Percentiles rank a stretch among this genome's conserved stretches.
These are phyloP conservation scores for Ceratocystis albifundus DNA, from an alignment of 2,329 filamentous ascomycete genomes.

Conservation along the genomic window DNA sequence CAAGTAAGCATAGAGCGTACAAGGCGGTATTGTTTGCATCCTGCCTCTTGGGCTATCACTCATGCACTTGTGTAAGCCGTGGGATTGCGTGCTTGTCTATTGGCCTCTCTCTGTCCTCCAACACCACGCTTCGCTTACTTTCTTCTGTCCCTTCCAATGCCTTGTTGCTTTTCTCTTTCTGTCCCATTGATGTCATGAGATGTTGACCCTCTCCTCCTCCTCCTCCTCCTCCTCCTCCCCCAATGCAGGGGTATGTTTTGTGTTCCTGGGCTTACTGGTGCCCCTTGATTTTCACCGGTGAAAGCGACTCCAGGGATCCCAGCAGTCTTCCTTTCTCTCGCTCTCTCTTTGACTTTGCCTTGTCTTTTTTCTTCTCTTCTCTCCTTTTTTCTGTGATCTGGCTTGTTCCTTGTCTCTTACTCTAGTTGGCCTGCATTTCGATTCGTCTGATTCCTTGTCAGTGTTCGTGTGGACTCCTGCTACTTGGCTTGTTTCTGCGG, in stretches of 20 bases:
- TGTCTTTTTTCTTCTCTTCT: not conserved
- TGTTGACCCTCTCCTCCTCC: not conserved
- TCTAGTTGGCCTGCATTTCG: not conserved
- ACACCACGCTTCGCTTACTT: not conserved
- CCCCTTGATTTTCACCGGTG: slow-evolving; percentile 3
- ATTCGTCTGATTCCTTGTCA: not conserved
- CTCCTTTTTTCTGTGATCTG: not conserved
- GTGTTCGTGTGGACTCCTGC: not conserved
- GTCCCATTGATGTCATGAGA: not conserved
- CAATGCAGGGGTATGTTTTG: slow-evolving; percentile 10
- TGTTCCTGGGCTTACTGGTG: slow-evolving; percentile 11
- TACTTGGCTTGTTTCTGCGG: not conserved
- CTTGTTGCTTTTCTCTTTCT: not conserved
- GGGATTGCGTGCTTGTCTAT: too few relatives aligned
- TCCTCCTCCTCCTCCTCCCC: too few relatives aligned
- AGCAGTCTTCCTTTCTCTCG: not conserved
- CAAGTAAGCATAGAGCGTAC: too few relatives aligned
- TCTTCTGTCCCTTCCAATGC: not conserved
- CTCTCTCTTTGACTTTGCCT: not conserved
- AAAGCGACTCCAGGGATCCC: not conserved
- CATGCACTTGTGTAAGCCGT: too few relatives aligned
- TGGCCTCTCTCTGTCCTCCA: too few relatives aligned
- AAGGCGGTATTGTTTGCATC: too few relatives aligned
- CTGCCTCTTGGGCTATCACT: too few relatives aligned
- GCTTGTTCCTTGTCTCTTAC: not conserved